Evolutionary conservation across 2,329 filamentous ascomycete species (phyloP).

Genomic region (Fusarium napiforme): DNA sequence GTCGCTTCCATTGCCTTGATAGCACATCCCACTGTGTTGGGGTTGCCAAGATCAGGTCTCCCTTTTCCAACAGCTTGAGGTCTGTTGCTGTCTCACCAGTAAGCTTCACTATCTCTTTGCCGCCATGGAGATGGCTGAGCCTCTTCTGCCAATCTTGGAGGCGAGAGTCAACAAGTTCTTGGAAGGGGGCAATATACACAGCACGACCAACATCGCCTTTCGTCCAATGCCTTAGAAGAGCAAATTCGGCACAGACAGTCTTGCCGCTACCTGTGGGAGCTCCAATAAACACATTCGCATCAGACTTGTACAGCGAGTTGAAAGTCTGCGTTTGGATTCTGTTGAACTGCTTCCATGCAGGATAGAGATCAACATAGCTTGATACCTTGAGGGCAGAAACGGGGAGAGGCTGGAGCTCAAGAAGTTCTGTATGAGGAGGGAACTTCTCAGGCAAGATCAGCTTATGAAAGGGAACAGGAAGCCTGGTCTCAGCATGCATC

Average conservation of each 20-base stretch:
- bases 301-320: conserved; percentile 88
- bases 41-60: conserved; percentile 91
- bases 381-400: conserved; percentile 88
- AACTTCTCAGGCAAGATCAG: conserved; percentile 95
- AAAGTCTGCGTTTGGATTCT: conserved; percentile 98
- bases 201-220: conserved; percentile 70
- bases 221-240: conserved; percentile 87
- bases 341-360: conserved; percentile 89
- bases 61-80: conserved; percentile 85
- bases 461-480: conserved; percentile 95
- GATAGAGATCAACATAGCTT: conserved; percentile 84
- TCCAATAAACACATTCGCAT: conserved; percentile 93
- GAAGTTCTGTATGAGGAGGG: conserved; percentile 88
- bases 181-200: conserved; percentile 94
- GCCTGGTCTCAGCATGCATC: conserved; percentile 97
- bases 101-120: conserved; percentile 91
- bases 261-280: conserved; percentile 96
- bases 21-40: conserved; percentile 96
- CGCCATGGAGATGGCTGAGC: conserved; percentile 76
- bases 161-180: conserved; percentile 87
- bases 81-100: conserved; percentile 93
- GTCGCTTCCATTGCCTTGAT: conserved; percentile 94
- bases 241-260: conserved; percentile 96
- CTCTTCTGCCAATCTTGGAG: conserved; percentile 87
- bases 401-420: conserved; percentile 91